These are phyloP conservation scores for Plasmopara viticola DNA, from an alignment of 352 stramenopile species.

Conservation along the genomic window DNA sequence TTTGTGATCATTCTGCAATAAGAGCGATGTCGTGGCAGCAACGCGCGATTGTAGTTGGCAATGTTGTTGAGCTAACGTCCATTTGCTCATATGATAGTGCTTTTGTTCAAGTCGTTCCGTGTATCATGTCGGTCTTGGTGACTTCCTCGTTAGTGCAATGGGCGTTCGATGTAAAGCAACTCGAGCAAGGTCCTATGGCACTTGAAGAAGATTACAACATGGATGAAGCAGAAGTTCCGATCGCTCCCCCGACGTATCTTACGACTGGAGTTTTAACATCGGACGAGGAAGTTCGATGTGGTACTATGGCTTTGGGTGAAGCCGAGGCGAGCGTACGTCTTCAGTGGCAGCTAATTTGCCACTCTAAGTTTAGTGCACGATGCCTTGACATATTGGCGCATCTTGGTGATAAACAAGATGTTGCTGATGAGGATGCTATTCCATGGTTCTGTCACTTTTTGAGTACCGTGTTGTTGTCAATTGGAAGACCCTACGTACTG, in stretches of 20 bases:
- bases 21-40: conserved; percentile 24
- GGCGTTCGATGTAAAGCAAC: conserved; percentile 31
- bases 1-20: neutral
- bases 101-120: conserved; percentile 17
- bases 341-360: conserved; percentile 43
- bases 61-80: conserved; percentile 29
- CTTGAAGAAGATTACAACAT: conserved; percentile 25
- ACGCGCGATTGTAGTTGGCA: conserved; percentile 27
- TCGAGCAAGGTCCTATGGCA: conserved; percentile 11
- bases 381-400: conserved; percentile 31
- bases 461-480: conserved; percentile 33
- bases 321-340: conserved; percentile 19
- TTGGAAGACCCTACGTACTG: conserved; percentile 40
- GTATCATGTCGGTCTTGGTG: conserved; percentile 24
- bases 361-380: conserved; percentile 31
- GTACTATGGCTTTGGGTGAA: conserved; percentile 5
- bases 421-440: conserved; percentile 21
- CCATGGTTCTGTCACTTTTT: conserved; percentile 33
- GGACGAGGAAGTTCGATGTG: conserved; percentile 18
- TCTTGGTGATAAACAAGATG: neutral
- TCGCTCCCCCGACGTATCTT: conserved; percentile 11
- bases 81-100: conserved; percentile 20
- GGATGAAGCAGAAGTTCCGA: conserved; percentile 13
- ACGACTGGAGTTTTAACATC: neutral
- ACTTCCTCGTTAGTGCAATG: conserved; percentile 28